phyloP scores from a whole-genome alignment of 2,329 filamentous ascomycete species.

The Didymella segeticola region DNA sequence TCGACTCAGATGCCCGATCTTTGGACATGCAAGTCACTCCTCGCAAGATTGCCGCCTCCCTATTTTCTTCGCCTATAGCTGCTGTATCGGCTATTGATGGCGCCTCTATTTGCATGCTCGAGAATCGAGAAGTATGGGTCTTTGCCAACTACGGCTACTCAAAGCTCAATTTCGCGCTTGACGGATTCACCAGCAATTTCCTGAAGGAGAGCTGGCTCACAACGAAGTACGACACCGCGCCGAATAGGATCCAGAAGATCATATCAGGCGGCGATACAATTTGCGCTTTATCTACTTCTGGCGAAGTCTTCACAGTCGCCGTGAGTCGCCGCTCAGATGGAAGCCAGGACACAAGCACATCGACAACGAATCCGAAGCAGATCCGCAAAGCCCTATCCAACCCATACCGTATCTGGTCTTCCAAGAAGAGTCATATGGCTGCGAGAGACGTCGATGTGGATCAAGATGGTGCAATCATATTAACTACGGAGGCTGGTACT shows the following conservation, averaged over 20 bases:
- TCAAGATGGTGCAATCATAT: constrained; percentile 91
- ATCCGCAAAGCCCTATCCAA: constrained; percentile 81
- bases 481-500: constrained; percentile 89
- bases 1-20: constrained; percentile 93
- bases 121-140: constrained; percentile 88
- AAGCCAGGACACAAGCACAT: constrained; percentile 64
- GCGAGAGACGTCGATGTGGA: constrained; percentile 87
- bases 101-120: constrained; percentile 83
- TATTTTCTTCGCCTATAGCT: constrained; percentile 74
- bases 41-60: constrained; percentile 84
- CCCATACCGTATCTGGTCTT: constrained; percentile 86
- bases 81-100: constrained; percentile 89
- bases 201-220: constrained; percentile 70
- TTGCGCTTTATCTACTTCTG: constrained; percentile 81
- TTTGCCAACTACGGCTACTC: constrained; percentile 97
- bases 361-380: constrained; percentile 91
- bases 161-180: constrained; percentile 82
- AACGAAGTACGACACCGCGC: constrained; percentile 67
- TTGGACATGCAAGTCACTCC: constrained; percentile 83
- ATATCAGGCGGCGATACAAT: constrained; percentile 90
- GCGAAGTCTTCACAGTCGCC: constrained; percentile 86
- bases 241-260: constrained; percentile 76
- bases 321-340: constrained; percentile 73
- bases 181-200: constrained; percentile 73
- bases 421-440: constrained; percentile 82